phyloP scores from a whole-genome alignment of 306 rosid species.

The Fragaria ananassa region DNA sequence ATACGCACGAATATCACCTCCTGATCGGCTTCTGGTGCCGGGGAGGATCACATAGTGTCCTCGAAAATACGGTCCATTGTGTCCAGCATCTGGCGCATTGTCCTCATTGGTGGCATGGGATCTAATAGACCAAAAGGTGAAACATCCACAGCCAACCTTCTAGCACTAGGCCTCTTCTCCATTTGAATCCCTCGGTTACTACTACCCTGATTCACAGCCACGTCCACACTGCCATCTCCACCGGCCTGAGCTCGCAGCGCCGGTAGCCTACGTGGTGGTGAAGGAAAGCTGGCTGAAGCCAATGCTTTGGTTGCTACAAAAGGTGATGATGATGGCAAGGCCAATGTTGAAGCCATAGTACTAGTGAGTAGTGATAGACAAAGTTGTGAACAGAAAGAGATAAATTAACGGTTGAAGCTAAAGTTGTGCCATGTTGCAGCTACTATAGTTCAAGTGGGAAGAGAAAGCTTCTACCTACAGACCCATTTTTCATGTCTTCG shows the following conservation, averaged over 20 bases:
- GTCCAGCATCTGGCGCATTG: slow-evolving; percentile 79
- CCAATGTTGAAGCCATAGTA: slow-evolving; percentile 54
- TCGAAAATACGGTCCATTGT: slow-evolving; percentile 65
- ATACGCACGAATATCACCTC: slow-evolving; percentile 49
- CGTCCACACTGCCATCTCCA: no score
- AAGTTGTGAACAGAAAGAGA: not conserved
- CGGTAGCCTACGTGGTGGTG: slow-evolving; percentile 15
- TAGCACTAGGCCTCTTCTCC: no score
- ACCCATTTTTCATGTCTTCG: no score
- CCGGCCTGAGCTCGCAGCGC: slow-evolving; percentile 46
- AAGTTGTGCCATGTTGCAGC: no score
- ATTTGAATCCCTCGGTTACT: no score
- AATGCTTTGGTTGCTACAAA: slow-evolving; percentile 32
- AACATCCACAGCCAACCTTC: slow-evolving; percentile 23
- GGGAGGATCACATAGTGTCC: slow-evolving; percentile 46
- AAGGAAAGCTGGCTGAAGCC: slow-evolving; percentile 34
- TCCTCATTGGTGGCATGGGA: slow-evolving; percentile 68
- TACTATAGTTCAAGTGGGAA: no score
- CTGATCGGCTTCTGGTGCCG: slow-evolving; percentile 35
- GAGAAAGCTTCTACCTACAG: no score
- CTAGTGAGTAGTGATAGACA: no score
- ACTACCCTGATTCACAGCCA: not conserved
- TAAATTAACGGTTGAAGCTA: no score
- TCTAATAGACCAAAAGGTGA: slow-evolving; percentile 73
- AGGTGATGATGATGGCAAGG: slow-evolving; percentile 37